Conservation (phyloP, 2,329 filamentous ascomycete genomes). For the Allantophomopsis lycopodina region DNA sequence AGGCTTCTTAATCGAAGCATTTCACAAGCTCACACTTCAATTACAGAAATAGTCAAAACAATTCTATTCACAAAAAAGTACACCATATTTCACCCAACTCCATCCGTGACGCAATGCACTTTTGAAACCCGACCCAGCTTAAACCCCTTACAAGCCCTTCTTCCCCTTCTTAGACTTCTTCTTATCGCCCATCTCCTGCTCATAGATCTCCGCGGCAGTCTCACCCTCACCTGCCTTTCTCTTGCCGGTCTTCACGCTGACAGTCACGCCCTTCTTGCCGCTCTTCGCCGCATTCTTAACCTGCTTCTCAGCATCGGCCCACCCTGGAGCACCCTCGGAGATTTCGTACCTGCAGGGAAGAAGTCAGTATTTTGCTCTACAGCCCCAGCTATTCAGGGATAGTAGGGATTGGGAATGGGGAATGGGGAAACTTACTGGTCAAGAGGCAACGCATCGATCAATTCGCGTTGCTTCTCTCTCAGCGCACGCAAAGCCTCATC, state of each 20-base stretch:
- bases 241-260: slow-evolving; percentile 73
- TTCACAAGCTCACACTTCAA: too few species aligned
- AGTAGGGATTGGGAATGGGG: slow-evolving; percentile 5
- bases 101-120: background rate
- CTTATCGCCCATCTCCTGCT: slow-evolving; percentile 39
- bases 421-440: slow-evolving; percentile 51
- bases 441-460: slow-evolving; percentile 83
- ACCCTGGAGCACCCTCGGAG: slow-evolving; percentile 44
- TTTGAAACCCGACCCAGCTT: background rate
- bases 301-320: slow-evolving; percentile 64
- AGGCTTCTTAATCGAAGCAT: too few species aligned
- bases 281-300: slow-evolving; percentile 42
- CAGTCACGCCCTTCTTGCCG: slow-evolving; percentile 45
- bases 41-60: too few species aligned
- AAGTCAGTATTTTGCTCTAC: slow-evolving; percentile 3
- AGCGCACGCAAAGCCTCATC: slow-evolving; percentile 61
- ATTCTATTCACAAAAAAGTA: too few species aligned
- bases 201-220: slow-evolving; percentile 48
- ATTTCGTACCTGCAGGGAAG: slow-evolving; percentile 44
- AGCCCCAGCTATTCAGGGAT: too few species aligned
- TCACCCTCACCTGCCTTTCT: slow-evolving; percentile 57
- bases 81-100: too few species aligned
- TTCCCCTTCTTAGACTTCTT: slow-evolving; percentile 39
- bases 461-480: slow-evolving; percentile 66
- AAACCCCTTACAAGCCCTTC: slow-evolving; percentile 5